Base-by-base conservation (phyloP, 75 land plant species). In the Sequoiadendron giganteum region DNA sequence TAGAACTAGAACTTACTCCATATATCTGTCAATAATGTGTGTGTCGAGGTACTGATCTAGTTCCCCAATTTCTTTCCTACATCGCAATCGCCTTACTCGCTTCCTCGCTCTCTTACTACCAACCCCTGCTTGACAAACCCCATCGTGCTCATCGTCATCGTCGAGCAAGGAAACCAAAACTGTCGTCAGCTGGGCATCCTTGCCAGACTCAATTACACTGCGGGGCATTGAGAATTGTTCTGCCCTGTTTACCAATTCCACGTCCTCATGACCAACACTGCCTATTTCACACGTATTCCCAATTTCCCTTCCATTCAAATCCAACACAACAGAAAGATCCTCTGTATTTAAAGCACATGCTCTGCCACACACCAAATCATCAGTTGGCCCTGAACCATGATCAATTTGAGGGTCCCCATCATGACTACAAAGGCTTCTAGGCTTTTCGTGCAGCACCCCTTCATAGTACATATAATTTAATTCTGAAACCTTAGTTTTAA, bases 31-130 rank as follows among this genome's bases (percentile, higher is more conserved):
- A 68, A 89, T 86, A 45, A 87, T 48, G 78, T 87, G 18, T 5
- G 90, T 89, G 40, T 89, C 88, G 6, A 89, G 84, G 77, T 82
- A 82, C 58, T 89, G 87, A 30, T 81, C 84, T 21, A 81, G 52
- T 32, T 81, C 48, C 84, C 25, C 48, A 28, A 10, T 30, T 10
- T 43, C 45, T 38, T 81, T 45, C 45, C 52, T 25, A 21, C 84
- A 10, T 3, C 52, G 84, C n/a, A 25, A 43, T 81, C 48, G 13
- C 84, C 45, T n/a, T 81, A 30, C n/a, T 81, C 48, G 45, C 84
- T 45, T 81, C 52, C 84, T 28, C 28, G 30, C 21, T 81, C n/a
- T 43, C 45, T 80, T 81, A 39, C 25, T 18, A 79, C 25, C n/a
- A 81, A 28, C 10, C 11, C 11, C 11, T 45, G 4, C 48, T 25